Percentiles rank a stretch among this genome's conserved stretches.
Evolutionary conservation across 306 rosid genomes (phyloP).

Genomic region (Adenanthera pavonina): DNA sequence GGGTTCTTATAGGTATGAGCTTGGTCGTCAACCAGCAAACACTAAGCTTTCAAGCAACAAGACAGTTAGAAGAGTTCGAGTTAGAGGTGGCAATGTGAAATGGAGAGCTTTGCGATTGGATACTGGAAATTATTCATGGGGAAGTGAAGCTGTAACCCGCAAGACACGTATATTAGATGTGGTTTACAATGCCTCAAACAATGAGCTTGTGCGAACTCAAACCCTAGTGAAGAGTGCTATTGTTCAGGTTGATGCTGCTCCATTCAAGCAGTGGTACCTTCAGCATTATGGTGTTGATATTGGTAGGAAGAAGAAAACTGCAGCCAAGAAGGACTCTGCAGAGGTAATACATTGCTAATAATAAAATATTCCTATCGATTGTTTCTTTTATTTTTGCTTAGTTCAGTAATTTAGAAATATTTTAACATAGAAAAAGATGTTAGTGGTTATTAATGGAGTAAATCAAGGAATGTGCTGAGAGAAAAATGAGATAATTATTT

Average conservation of each 20-base stretch:
- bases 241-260: constrained; percentile 68
- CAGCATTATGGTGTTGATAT: constrained; percentile 68
- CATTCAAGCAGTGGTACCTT: constrained; percentile 69
- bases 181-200: constrained; percentile 68
- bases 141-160: constrained; percentile 62
- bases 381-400: not conserved
- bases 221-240: constrained; percentile 67
- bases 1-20: constrained; percentile 52
- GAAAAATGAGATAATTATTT: not conserved
- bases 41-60: constrained; percentile 66
- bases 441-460: not conserved
- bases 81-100: constrained; percentile 67
- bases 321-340: constrained; percentile 49
- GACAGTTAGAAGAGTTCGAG: constrained; percentile 60
- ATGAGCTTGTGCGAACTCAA: constrained; percentile 66
- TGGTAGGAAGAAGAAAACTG: constrained; percentile 60
- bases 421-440: too few species aligned
- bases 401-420: too few species aligned
- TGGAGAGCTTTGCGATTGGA: constrained; percentile 69
- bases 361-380: not conserved
- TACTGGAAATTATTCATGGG: constrained; percentile 63
- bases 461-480: not conserved
- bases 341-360: constrained; percentile 41
- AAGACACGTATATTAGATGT: constrained; percentile 63
- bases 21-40: constrained; percentile 67